phyloP scores from a whole-genome alignment of 2,329 filamentous ascomycete genomes.

The Tolypocladium album region DNA sequence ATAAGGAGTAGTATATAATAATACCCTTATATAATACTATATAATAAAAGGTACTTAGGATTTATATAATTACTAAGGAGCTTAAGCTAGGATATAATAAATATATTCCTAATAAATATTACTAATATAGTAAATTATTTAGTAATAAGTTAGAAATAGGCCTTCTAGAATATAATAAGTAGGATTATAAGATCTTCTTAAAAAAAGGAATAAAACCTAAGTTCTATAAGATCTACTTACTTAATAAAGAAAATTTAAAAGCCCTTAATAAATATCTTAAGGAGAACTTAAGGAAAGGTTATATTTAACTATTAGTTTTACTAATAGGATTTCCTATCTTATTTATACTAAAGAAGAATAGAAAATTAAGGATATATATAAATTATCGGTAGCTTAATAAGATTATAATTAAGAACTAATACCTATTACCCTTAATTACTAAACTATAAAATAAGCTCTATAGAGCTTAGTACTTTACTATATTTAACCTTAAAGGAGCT shows the following conservation, averaged over 20 bases:
- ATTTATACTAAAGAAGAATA: too few relatives aligned
- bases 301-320: not conserved
- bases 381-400: not conserved
- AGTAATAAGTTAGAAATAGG: too few relatives aligned
- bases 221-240: not conserved
- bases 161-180: not conserved
- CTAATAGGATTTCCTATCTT: too few relatives aligned
- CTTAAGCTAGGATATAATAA: too few relatives aligned
- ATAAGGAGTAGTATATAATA: too few relatives aligned
- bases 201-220: not conserved
- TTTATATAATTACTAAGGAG: too few relatives aligned
- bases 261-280: not conserved
- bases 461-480: not conserved
- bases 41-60: too few relatives aligned
- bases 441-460: not conserved
- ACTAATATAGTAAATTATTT: too few relatives aligned
- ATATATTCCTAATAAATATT: too few relatives aligned
- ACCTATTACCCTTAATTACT: not conserved
- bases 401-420: not conserved
- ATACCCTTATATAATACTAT: too few relatives aligned
- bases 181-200: not conserved
- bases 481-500: not conserved
- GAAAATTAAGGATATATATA: not conserved
- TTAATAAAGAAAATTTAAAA: not conserved
- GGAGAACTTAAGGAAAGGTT: not conserved